Base-by-base conservation (phyloP, 1,284 basidiomycete genomes). In the Kwoniella shivajii region DNA sequence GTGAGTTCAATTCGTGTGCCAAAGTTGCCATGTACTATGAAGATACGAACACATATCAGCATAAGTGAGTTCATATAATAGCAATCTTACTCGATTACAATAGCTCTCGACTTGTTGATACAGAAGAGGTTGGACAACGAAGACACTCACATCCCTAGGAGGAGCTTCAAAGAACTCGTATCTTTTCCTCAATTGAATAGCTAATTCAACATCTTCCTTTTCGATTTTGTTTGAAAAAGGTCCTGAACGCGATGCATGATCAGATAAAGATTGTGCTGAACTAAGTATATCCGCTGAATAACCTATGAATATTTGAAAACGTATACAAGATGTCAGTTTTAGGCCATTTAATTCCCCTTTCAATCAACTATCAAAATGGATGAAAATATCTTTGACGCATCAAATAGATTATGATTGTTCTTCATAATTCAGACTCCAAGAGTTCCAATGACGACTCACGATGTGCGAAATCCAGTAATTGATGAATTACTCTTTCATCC, bases 381-480 rank as follows among this genome's bases (percentile, higher is more conserved):
- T n/a, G n/a, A n/a, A n/a, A n/a, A n/a, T n/a, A n/a, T n/a, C n/a
- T n/a, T n/a, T n/a, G n/a, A n/a, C n/a, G n/a, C n/a, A 24, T 29
- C n/a, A 27, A n/a, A 42, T 51, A 20, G 29, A 31, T n/a, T n/a
- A n/a, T n/a, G n/a, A n/a, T n/a, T n/a, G n/a, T n/a, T n/a, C n/a
- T n/a, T n/a, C n/a, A n/a, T n/a, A n/a, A 33, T 13, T 11, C 33
- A 22, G 11, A 56, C 37, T 9, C n/a, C 34, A 36, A 39, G 10
- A 29, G 22, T 14, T 48, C 29, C n/a, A 41, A 37, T 18, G 20
- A n/a, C 3, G 14, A 55, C 80, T 57, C 53, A 78, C 95, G 84
- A 75, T 97, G 88, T 0, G 95, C 87, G 74, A 99, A 97, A 78
- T 99, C 95, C 54, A 98, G 85, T 4, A 99, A 84, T 74, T 97